A percentile compares a stretch with the other conserved stretches of the same genome.
These are phyloP conservation scores for Ramaria rubella DNA, from an alignment of 768 basidiomycete genomes.

Conservation along the genomic window DNA sequence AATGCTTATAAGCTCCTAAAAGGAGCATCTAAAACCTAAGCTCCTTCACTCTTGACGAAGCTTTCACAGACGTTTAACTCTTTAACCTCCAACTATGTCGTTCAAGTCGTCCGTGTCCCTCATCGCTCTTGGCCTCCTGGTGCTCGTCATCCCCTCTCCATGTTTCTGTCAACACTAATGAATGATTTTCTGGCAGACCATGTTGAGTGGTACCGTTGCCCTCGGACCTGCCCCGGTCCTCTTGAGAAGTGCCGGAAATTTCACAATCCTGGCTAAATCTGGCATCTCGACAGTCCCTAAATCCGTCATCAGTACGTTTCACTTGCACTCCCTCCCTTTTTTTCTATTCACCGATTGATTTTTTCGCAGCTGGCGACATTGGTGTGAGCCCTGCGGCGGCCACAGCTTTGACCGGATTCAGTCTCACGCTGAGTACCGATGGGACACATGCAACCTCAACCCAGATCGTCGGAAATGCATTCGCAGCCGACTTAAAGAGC, in stretches of 20 bases:
- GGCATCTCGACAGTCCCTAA: not conserved
- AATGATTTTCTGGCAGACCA: no score
- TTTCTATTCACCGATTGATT: not conserved
- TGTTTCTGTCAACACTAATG: no score
- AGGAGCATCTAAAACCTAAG: no score
- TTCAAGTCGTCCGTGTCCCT: no score
- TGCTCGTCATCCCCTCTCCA: no score
- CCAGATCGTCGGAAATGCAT: not conserved
- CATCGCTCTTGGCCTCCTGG: no score
- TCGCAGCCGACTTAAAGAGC: not conserved
- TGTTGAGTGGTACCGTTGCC: no score
- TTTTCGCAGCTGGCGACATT: not conserved
- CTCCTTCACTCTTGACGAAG: no score
- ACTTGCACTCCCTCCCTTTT: not conserved
- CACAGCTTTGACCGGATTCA: not conserved
- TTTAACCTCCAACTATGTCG: no score
- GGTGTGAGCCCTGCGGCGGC: not conserved
- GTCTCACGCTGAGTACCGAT: not conserved
- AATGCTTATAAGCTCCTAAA: no score
- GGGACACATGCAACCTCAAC: not conserved
- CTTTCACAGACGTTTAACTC: no score
- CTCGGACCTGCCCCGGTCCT: not conserved
- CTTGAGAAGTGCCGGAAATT: not conserved
- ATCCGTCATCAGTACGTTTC: not conserved
- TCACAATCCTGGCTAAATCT: not conserved